Evolutionary conservation across 768 basidiomycete species (phyloP), one percentile per base, ranked within the genome.

Genomic region (Scleroderma bovista): DNA sequence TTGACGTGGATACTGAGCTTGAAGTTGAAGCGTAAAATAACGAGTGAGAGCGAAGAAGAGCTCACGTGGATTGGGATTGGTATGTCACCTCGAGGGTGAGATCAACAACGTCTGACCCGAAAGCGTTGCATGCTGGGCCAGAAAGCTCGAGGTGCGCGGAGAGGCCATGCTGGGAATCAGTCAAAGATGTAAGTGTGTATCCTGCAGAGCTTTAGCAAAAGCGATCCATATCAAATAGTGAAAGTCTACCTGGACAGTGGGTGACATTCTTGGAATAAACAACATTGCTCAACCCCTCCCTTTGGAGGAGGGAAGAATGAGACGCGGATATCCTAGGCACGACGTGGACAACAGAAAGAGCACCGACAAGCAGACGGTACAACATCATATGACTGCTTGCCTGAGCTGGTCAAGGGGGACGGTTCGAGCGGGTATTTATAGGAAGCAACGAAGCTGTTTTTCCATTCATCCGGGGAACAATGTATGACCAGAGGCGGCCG

Each of bases 71-170:
- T 47, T 64, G 64, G 17, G 75, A 77, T 62, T 87, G 84, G 57
- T 87, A 86, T 12, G 76, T 78, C 7, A 87, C 81, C 58, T 83
- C 68, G 17, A 89, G 69, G n/a, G 77, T 81, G 19, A 88, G 73
- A 51, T 80, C 65, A 0, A 63, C 41, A 29, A 86, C 67, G 55
- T 88, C 86, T 1, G 56, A 65, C 3, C 85, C 84, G 56, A 84
- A 88, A 3, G 79, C 80, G 54, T 86, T 73, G 60, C 86, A 89
- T 9, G 78, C 71, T 15, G 65, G 34, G 2, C 83, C 83, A 1
- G 76, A 74, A 7, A 88, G 70, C 32, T 61, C 64, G 5, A 88
- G 67, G 16, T 72, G 69, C 23, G 83, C 85, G 0, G 70, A 75
- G 23, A 88, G 66, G 22, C 84, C 83, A 12, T 58, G 69, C 15